Base-by-base conservation (phyloP, 1,284 basidiomycete species). In the Rugosomyces carneus region DNA sequence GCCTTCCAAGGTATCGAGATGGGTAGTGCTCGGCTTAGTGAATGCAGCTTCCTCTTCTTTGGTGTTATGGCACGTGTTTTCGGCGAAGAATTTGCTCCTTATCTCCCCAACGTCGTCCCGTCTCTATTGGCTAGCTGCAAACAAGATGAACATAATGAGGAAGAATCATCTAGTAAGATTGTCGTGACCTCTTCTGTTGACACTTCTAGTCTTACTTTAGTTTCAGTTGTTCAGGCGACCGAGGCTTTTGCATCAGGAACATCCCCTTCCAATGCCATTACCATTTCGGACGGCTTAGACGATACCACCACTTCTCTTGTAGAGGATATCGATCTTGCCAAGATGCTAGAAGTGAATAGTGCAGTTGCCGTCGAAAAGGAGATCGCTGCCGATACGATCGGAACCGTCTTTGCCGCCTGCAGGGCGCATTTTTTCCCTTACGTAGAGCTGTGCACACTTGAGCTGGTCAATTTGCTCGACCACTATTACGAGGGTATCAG, bases 291-390 rank as follows among this genome's bases (percentile, higher is more conserved):
- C 21, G 72, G 72, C 10, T 13, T 13, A 10, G 78, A 76, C 5
- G 37, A 6, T 52, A 68, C 61, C 15, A 80, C 75, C 55, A 70
- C 74, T 37, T 79, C 81, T 44, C 68, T 82, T 43, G 71, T 90
- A 49, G 92, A 94, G 55, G 90, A 95, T 53, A 66, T 92, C 53
- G 87, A 94, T 57, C 69, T 92, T 36, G 90, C 89, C 59, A 88
- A 87, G 61, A 68, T 87, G 60, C 78, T 94, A 59, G 91, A 94
- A 53, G 92, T 95, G 55, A 97, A 94, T 73, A 93, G 89, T 58
- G 94, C 94, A 37, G 88, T 99, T 55, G 95, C 94, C 44, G 93
- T 99, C 48, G 96, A 99, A 75, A 99, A 99, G 71, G 96, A 99
- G 73, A 96, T 98, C 48, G 95, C 96, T 5, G 93, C 93, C 31